Evolutionary conservation across 495 filamentous ascomycete species (phyloP), one percentile per base, ranked within the genome.

Genomic region (Aspergillus panamensis): DNA sequence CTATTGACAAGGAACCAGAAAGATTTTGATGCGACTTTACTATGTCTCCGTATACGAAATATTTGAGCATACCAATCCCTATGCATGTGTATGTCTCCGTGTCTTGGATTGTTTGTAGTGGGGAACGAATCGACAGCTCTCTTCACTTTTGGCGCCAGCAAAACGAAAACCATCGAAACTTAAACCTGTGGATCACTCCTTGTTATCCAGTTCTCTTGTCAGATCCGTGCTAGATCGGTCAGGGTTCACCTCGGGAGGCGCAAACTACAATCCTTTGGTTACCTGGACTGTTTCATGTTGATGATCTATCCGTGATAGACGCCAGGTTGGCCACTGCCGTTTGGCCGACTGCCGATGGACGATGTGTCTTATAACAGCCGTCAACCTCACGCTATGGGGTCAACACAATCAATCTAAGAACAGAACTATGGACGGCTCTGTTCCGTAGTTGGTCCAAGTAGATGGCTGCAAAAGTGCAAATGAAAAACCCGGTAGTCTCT

Each of bases 401-500:
- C 51, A 44, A 30, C 21, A 47, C 19, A 43, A 56, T 49, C 47
- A 16, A 51, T 35, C 29, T 9, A 49, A 56, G 16, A n/a, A n/a
- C 33, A 5, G 47, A 49, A 39, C 10, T 5, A 8, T 39, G 35
- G 6, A 20, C 32, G n/a, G 20, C 48, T 48, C 29, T 35, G 37
- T 48, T 51, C 48, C 48, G 56, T 47, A 52, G 17, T 58, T 48
- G 48, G 48, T 58, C 32, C 16, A 39, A 58, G 29, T 45, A 50
- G 37, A 51, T 25, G 25, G 43, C 19, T 40, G 44, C 17, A 32
- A 33, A 57, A 31, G 54, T 40, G 44, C 17, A 32, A 33, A 57
- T 42, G 54, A 45, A 33, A 21, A 57, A 50, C 54, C 54, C 45
- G 37, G 55, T 50, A 13, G 47, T n/a, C 10, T 12, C 35, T 39